Evolutionary conservation across 2,329 filamentous ascomycete species (phyloP).

Genomic region (Metarhizium brunneum): DNA sequence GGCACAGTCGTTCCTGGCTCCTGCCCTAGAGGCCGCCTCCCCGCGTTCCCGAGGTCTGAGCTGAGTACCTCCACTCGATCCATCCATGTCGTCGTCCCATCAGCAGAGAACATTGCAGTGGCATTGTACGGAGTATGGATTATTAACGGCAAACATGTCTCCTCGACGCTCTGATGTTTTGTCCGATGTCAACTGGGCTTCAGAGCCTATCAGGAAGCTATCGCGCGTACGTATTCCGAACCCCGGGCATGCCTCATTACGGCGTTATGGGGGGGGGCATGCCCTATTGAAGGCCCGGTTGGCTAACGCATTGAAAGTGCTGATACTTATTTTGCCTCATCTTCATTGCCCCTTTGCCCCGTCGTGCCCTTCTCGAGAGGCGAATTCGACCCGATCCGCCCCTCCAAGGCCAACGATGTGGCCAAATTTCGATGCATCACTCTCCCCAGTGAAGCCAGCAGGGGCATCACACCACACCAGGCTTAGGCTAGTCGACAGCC

Average conservation of each 20-base stretch:
- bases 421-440: constrained; percentile 4
- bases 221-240: too few relatives aligned
- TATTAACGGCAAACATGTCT: too few relatives aligned
- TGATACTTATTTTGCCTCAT: background rate
- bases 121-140: background rate
- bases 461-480: background rate
- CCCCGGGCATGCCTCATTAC: too few relatives aligned
- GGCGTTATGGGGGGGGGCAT: background rate
- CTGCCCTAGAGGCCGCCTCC: background rate
- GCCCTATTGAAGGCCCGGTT: background rate
- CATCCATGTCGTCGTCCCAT: background rate
- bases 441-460: background rate
- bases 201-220: too few relatives aligned
- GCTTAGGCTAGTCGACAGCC: background rate
- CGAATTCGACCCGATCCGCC: background rate
- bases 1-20: too few relatives aligned
- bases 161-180: too few relatives aligned
- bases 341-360: background rate
- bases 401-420: background rate
- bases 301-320: background rate
- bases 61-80: background rate
- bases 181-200: too few relatives aligned
- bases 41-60: background rate
- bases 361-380: background rate
- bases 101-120: background rate